Evolutionary conservation across 2,329 filamentous ascomycete genomes (phyloP).

Genomic region (Pestalotiopsis sp.): DNA sequence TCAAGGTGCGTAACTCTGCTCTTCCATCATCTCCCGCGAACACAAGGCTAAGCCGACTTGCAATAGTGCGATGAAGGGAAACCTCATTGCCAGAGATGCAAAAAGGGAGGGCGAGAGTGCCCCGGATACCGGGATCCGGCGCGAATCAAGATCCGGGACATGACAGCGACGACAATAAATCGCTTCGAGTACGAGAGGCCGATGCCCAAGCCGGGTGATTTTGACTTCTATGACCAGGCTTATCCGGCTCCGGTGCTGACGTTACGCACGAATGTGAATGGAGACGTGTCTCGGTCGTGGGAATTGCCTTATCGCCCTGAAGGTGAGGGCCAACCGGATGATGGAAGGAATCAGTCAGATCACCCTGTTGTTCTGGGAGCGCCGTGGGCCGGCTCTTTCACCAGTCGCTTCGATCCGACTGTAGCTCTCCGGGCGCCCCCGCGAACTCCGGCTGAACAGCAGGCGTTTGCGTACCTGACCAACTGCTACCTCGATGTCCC

Average conservation of each 20-base stretch:
- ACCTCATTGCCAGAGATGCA: conserved; percentile 4
- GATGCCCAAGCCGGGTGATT: not conserved
- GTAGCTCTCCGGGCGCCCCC: not conserved
- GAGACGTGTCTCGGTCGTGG: not conserved
- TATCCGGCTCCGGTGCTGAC: not conserved
- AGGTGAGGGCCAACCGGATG: not conserved
- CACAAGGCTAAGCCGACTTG: not conserved
- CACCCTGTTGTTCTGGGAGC: not conserved
- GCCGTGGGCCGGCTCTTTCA: not conserved
- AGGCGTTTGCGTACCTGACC: not conserved
- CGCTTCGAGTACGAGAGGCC: conserved; percentile 2
- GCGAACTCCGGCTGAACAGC: not conserved
- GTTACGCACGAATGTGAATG: not conserved
- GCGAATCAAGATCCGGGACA: conserved; percentile 4
- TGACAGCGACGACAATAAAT: conserved; percentile 8
- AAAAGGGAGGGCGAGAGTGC: not conserved
- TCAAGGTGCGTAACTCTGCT: conserved; percentile 5
- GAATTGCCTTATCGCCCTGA: not conserved
- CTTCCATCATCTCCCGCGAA: not conserved
- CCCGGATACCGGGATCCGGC: conserved; percentile 4
- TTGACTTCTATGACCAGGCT: not conserved
- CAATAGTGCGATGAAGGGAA: conserved; percentile 4
- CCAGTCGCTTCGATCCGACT: not conserved
- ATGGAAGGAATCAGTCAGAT: not conserved
- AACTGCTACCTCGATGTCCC: not conserved